Percentiles rank a stretch among this genome's conserved stretches.
Conservation (phyloP, 345 rosid genomes). For the Eucalyptus pauciflora region DNA sequence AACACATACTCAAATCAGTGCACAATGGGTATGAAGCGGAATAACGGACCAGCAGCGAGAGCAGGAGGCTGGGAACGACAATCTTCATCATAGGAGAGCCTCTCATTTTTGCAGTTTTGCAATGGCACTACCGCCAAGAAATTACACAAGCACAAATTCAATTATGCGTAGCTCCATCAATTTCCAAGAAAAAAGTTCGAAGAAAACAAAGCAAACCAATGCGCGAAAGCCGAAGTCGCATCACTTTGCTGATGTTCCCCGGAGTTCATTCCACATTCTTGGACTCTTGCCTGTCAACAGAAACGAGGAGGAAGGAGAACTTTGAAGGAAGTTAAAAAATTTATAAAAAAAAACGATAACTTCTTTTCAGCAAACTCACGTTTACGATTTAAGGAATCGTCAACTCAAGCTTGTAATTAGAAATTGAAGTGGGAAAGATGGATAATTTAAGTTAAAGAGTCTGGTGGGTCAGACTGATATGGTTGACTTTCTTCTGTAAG, state of each 20-base stretch:
- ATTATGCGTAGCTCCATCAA: background rate
- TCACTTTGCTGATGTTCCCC: background rate
- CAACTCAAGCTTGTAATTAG: background rate
- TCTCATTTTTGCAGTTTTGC: background rate
- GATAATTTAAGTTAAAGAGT: background rate
- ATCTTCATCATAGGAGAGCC: background rate
- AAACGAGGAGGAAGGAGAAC: background rate
- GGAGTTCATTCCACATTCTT: background rate
- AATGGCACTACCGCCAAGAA: background rate
- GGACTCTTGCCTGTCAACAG: background rate
- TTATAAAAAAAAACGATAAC: background rate
- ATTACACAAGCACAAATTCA: background rate
- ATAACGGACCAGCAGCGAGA: background rate
- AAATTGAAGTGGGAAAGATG: background rate
- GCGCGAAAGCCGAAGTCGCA: background rate
- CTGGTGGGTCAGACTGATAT: background rate
- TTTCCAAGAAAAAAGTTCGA: background rate
- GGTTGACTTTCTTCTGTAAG: background rate
- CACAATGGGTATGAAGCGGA: conserved; percentile 18
- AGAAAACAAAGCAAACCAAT: background rate
- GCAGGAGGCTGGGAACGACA: background rate
- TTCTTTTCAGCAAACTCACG: background rate
- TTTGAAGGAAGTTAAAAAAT: background rate
- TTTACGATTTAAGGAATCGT: background rate
- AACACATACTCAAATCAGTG: conserved; percentile 24